These are phyloP conservation scores for Malassezia slooffiae DNA, from an alignment of 1,284 basidiomycete species.

Conservation along the genomic window DNA sequence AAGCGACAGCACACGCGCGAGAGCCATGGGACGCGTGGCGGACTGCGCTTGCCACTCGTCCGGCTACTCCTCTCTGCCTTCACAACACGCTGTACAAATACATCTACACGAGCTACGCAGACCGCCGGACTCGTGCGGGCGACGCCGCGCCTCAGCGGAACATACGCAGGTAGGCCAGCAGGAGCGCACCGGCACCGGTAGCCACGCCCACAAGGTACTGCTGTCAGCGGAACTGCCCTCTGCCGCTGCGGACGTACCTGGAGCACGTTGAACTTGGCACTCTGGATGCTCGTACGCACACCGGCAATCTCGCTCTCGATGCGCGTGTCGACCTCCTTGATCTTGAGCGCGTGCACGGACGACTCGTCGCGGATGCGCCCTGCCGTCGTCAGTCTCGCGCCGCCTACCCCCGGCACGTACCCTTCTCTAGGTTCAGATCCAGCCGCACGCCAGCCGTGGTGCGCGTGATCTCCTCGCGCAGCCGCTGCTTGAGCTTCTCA, in stretches of 20 bases:
- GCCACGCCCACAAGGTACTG: constrained; percentile 51
- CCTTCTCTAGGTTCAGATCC: constrained; percentile 94
- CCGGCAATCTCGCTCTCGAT: constrained; percentile 95
- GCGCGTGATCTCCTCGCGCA: constrained; percentile 68
- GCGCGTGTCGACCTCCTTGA: constrained; percentile 93
- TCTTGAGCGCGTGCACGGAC: constrained; percentile 83
- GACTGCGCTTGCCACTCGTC: too few relatives aligned
- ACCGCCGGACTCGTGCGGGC: too few relatives aligned
- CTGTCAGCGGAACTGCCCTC: too few relatives aligned
- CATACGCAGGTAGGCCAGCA: constrained; percentile 67
- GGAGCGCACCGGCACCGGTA: constrained; percentile 71
- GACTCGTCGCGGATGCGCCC: constrained; percentile 85
- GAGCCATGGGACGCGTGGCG: too few relatives aligned
- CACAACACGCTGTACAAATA: too few relatives aligned
- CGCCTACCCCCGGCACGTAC: constrained; percentile 29
- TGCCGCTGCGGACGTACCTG: constrained; percentile 20
- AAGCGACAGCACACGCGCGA: too few relatives aligned
- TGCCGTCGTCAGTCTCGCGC: constrained; percentile 1
- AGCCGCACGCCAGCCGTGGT: constrained; percentile 89
- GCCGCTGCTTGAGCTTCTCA: constrained; percentile 86
- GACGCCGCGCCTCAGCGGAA: too few relatives aligned
- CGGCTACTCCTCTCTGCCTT: too few relatives aligned
- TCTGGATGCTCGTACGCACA: constrained; percentile 77
- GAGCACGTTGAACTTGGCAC: constrained; percentile 60
- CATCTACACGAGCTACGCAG: too few relatives aligned